Evolutionary conservation across 2,329 filamentous ascomycete species (phyloP), one percentile per base, ranked within the genome.

Genomic region (Calonectria fujianensis): DNA sequence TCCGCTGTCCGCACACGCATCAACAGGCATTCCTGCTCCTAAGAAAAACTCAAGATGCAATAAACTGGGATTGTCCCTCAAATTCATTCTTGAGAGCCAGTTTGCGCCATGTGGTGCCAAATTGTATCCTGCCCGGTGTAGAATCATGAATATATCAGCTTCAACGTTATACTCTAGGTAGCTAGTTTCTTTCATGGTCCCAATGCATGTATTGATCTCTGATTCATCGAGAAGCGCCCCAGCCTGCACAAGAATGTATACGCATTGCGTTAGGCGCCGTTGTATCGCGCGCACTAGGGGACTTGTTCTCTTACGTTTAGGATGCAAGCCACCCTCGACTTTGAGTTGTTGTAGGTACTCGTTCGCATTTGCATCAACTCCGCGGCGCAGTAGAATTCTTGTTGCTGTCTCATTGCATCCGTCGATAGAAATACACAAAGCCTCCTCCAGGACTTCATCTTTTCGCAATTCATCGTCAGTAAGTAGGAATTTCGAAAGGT

Each of bases 251-350:
- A 48, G 45, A 48, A 48, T 20, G 9, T n/a, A 48, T 5, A 48
- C 2, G 3, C 1, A 48, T 24, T 2, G 1, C 45, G n/a, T 3
- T 4, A 1, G 4, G 3, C 4, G 0, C 45, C 8, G 2, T 24
- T 13, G 9, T 1, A 48, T 48, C 13, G 45, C 45, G 6, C 20
- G n/a, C 2, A 48, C 13, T n/a, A 48, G 8, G 20, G n/a, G 20
- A 24, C 20, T 48, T 10, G 2, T 48, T 3, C 8, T 2, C 9
- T 45, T 45, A 1, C 18, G 0, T 20, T 45, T 3, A 45, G 18
- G 18, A 45, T 20, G 41, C 7, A 20, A 45, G 18, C 18, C 8
- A 2, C 18, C 18, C 16, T 45, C 41, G n/a, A 9, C 41, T 7
- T 45, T 8, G 24, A 24, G 24, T 24, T 24, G 45, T 8, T 24